Evolutionary conservation across 2,329 filamentous ascomycete genomes (phyloP).

Genomic region (Apiospora hydei): DNA sequence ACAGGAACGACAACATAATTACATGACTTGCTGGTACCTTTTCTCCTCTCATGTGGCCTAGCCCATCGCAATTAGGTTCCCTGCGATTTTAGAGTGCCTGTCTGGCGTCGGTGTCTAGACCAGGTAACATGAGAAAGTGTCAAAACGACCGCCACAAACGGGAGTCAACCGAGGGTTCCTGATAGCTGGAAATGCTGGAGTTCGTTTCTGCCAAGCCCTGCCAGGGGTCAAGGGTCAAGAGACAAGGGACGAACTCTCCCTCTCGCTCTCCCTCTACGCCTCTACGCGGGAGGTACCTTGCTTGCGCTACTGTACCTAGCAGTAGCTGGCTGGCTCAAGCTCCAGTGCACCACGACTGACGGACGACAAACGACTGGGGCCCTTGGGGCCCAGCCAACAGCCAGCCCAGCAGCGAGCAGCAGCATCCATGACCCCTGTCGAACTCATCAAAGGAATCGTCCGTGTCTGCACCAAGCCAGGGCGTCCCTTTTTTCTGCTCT

Average conservation of each 20-base stretch:
- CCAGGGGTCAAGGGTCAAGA: not conserved
- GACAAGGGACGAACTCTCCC: not conserved
- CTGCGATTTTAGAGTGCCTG: slow-evolving; percentile 18
- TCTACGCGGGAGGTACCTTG: slow-evolving; percentile 4
- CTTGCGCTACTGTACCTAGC: not conserved
- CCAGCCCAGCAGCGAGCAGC: not conserved
- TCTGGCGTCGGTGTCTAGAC: slow-evolving; percentile 21
- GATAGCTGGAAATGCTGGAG: slow-evolving; percentile 22
- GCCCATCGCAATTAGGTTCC: slow-evolving; percentile 19
- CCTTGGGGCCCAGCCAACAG: not conserved
- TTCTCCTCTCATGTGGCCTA: not conserved
- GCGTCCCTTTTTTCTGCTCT: not conserved
- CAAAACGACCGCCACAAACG: slow-evolving; percentile 20
- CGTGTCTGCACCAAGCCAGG: slow-evolving; percentile 21
- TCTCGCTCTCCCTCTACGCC: not conserved
- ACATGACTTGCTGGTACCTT: slow-evolving; percentile 9
- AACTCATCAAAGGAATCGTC: slow-evolving; percentile 19
- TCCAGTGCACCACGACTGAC: not conserved
- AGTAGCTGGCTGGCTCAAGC: not conserved
- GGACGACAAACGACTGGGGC: too few relatives aligned
- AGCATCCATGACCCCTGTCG: slow-evolving; percentile 5
- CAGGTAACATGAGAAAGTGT: slow-evolving; percentile 22
- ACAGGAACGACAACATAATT: slow-evolving; percentile 5
- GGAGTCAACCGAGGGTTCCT: slow-evolving; percentile 19
- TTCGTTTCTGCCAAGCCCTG: not conserved